Evolutionary conservation across 2,329 filamentous ascomycete species (phyloP).

Genomic region (Pseudogymnoascus sp.): DNA sequence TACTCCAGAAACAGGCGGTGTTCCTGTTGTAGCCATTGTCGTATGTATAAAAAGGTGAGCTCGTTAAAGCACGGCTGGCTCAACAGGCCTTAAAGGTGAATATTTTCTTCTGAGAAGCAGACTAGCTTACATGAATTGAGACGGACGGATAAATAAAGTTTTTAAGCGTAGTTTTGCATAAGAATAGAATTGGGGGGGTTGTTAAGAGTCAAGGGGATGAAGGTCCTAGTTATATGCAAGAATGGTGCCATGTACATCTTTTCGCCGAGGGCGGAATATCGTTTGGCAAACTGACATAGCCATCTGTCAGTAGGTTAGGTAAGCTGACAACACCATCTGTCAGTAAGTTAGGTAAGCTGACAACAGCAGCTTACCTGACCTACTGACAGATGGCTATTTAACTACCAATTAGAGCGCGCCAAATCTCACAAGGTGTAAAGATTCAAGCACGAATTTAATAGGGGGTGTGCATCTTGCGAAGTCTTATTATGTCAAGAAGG

Average conservation of each 20-base stretch:
- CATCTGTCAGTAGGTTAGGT: no score
- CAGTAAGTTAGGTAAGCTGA: no score
- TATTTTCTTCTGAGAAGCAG: background rate
- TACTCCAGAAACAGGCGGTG: background rate
- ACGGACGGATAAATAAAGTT: background rate
- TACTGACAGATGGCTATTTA: background rate
- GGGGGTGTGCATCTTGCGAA: background rate
- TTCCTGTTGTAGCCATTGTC: background rate
- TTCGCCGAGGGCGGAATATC: background rate
- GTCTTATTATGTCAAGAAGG: background rate
- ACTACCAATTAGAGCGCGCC: background rate
- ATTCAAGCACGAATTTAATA: background rate
- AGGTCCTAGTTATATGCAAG: background rate
- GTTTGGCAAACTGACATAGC: no score
- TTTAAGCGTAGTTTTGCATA: no score
- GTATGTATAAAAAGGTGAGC: background rate
- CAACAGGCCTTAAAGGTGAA: background rate
- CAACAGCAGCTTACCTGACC: no score
- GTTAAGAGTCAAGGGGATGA: background rate
- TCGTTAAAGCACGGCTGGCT: background rate
- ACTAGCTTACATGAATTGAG: background rate
- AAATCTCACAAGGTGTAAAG: background rate
- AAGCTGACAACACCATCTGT: no score
- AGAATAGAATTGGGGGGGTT: background rate
- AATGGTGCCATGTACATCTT: background rate